Percentiles rank a stretch among this genome's conserved stretches.
phyloP scores from a whole-genome alignment of 768 basidiomycete species.

The Collybia sp. region DNA sequence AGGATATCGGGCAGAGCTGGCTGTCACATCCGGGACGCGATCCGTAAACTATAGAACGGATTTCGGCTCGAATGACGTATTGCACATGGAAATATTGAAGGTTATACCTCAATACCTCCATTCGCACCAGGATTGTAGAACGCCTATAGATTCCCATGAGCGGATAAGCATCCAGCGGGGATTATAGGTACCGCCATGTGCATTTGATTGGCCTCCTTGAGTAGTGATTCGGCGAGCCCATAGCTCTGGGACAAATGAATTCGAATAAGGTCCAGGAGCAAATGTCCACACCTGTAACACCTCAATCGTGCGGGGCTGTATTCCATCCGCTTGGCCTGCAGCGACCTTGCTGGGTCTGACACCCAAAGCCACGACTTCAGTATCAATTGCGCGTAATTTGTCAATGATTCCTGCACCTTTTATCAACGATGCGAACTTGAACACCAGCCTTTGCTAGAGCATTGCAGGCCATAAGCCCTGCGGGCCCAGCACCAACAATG shows the following conservation, averaged over 20 bases:
- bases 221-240: constrained; percentile 61
- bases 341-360: constrained; percentile 41
- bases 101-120: constrained; percentile 57
- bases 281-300: constrained; percentile 40
- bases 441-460: constrained; percentile 54
- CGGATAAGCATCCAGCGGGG: not conserved
- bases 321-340: constrained; percentile 58
- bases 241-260: constrained; percentile 50
- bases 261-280: not conserved
- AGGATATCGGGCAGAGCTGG: constrained; percentile 61
- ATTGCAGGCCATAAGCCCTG: constrained; percentile 67
- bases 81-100: not conserved
- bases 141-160: constrained; percentile 35
- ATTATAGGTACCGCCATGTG: constrained; percentile 52
- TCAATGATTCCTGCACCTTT: constrained; percentile 31
- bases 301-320: constrained; percentile 51
- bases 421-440: constrained; percentile 55
- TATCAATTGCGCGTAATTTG: not conserved
- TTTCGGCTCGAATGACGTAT: too few relatives aligned
- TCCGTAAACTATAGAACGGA: constrained; percentile 45
- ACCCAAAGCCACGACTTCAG: not conserved
- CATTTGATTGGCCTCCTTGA: constrained; percentile 65
- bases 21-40: constrained; percentile 57
- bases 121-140: constrained; percentile 65
- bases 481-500: constrained; percentile 56